Base-by-base conservation (phyloP, 2,329 filamentous ascomycete genomes). In the Daldinia sp. region DNA sequence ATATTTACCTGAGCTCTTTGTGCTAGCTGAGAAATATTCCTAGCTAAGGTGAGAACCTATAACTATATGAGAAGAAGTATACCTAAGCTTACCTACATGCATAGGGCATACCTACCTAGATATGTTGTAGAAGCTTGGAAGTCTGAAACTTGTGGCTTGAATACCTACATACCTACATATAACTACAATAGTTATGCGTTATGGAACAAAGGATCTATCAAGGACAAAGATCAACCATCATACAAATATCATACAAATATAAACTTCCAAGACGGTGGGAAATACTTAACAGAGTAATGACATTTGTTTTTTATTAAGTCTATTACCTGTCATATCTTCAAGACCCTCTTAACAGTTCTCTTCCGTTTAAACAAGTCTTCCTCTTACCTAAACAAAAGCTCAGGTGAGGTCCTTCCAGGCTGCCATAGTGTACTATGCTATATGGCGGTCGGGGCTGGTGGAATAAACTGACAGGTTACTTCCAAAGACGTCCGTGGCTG, bases 401-500 rank as follows among this genome's bases (percentile, higher is more conserved):
- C 28, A 53, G 28, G 26, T 20, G 13, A 33, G n/a, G 10, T 37
- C 26, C 48, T 30, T 33, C 20, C 3, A 39, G 7, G 4, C 9
- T 33, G 30, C 9, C 13, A 26, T 18, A 48, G 44, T 39, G 35
- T 39, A 39, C 12, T 13, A 33, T 33, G n/a, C 42, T 46, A n/a
- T 13, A 46, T 46, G 42, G 15, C 23, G 57, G 42, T 50, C 54
- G 55, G 58, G 59, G 64, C 60, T 68, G 55, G 46, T 63, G 55
- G 58, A 48, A 61, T 15, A 51, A 59, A 63, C 64, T 57, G 62
- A 61, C 59, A 42, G 65, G 46, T 57, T 54, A 44, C 57, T 65
- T 65, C 57, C 44, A 59, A 44, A 56, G 6, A 67, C 60, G 54
- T 55, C 35, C 50, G 58, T 69, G 63, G 63, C 44, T 65, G 63